These are phyloP conservation scores for Paramecium pentaurelia DNA, from an alignment of 73 alveolate genomes.

Conservation along the genomic window DNA sequence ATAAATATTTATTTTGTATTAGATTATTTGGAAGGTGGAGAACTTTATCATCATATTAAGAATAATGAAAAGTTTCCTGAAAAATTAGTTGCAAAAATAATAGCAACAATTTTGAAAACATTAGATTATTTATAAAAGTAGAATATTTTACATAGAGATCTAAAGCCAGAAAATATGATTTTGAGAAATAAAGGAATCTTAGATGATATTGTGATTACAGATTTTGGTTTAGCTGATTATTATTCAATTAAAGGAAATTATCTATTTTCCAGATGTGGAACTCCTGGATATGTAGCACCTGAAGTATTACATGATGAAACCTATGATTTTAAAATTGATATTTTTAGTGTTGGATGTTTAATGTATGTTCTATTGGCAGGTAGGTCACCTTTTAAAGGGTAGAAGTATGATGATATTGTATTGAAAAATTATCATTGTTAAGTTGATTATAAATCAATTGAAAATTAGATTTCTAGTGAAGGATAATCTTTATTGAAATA, in stretches of 20 bases:
- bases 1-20: slow-evolving; percentile 57
- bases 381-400: slow-evolving; percentile 63
- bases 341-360: slow-evolving; percentile 69
- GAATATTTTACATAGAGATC: slow-evolving; percentile 59
- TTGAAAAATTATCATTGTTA: slow-evolving; percentile 54
- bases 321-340: slow-evolving; percentile 65
- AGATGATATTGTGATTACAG: slow-evolving; percentile 50
- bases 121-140: slow-evolving; percentile 32
- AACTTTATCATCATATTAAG: slow-evolving; percentile 57
- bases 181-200: slow-evolving; percentile 41
- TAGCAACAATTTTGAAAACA: slow-evolving; percentile 26
- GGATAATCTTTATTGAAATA: neutral
- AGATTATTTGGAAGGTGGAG: slow-evolving; percentile 72
- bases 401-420: slow-evolving; percentile 45
- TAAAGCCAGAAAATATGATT: slow-evolving; percentile 64
- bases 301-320: slow-evolving; percentile 65
- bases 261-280: slow-evolving; percentile 64
- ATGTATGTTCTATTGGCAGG: slow-evolving; percentile 67
- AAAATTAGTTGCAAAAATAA: slow-evolving; percentile 48
- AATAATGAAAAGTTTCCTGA: slow-evolving; percentile 57
- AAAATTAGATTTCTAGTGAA: slow-evolving; percentile 2
- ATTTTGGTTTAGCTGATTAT: slow-evolving; percentile 73
- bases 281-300: slow-evolving; percentile 79
- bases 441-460: slow-evolving; percentile 32
- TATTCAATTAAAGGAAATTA: slow-evolving; percentile 50